Conservation (phyloP, 2,329 filamentous ascomycete species). For the Colletotrichum sp. region DNA sequence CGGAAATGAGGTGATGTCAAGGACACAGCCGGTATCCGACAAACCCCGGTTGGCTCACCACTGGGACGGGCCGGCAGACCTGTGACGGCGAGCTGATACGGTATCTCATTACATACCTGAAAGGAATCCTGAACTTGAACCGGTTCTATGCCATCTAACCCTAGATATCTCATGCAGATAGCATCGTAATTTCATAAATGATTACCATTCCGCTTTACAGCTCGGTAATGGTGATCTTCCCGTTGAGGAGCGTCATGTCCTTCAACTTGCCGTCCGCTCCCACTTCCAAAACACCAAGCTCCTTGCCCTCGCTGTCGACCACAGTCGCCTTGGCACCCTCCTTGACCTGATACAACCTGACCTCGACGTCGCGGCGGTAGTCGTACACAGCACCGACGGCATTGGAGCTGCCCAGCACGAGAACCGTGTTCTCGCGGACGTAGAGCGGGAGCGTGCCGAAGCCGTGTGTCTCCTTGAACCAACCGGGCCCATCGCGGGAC, state of each 20-base stretch:
- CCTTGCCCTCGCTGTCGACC: conserved; percentile 46
- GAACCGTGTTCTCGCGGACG: conserved; percentile 57
- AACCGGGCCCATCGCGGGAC: conserved; percentile 54
- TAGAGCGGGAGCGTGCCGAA: conserved; percentile 65
- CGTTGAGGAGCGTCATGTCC: conserved; percentile 43
- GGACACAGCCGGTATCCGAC: conserved; percentile 9
- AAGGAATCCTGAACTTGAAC: background rate
- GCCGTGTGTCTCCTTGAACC: conserved; percentile 65
- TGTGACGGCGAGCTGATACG: background rate
- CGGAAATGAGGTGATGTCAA: background rate
- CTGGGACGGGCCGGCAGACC: background rate
- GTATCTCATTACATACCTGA: background rate
- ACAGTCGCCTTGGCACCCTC: conserved; percentile 46
- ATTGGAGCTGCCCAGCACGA: conserved; percentile 48
- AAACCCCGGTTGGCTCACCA: background rate
- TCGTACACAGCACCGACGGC: conserved; percentile 51
- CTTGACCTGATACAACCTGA: conserved; percentile 48
- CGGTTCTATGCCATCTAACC: conserved; percentile 13
- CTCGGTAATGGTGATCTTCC: conserved; percentile 26
- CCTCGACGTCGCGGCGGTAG: conserved; percentile 51
- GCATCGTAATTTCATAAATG: conserved; percentile 4
- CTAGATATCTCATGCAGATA: conserved; percentile 3
- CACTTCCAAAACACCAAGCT: conserved; percentile 43
- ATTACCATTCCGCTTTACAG: background rate
- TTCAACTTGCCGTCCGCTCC: conserved; percentile 43